phyloP scores from a whole-genome alignment of 2,329 filamentous ascomycete species.

The Colletotrichum tropicale region DNA sequence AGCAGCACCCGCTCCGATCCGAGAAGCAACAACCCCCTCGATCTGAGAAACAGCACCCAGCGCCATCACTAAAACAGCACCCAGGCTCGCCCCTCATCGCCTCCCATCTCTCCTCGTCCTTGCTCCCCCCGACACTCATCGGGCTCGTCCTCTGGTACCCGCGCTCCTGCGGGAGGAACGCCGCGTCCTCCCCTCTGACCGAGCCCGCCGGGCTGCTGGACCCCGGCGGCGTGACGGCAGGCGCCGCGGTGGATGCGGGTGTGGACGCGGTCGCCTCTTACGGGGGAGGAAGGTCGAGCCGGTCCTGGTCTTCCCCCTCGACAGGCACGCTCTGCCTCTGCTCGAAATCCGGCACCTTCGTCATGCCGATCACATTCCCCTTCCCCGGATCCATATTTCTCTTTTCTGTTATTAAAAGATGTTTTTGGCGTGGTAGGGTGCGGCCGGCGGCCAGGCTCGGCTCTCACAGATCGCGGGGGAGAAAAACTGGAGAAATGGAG shows the following conservation, averaged over 20 bases:
- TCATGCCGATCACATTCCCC: not conserved
- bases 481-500: not conserved
- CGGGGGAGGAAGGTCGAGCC: not conserved
- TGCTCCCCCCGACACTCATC: not conserved
- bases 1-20: not conserved
- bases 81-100: not conserved
- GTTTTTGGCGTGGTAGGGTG: not conserved
- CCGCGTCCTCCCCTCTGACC: not conserved
- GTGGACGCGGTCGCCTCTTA: conserved; percentile 1
- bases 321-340: not conserved
- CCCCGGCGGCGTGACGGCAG: not conserved
- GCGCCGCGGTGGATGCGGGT: not conserved
- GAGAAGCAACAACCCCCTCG: not conserved
- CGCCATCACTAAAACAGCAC: not conserved
- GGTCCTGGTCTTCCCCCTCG: not conserved
- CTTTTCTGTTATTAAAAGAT: not conserved
- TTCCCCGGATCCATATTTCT: not conserved
- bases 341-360: not conserved
- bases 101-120: not conserved
- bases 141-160: not conserved
- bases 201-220: not conserved
- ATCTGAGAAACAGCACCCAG: not conserved
- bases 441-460: conserved; percentile 6
- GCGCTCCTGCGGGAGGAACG: not conserved
- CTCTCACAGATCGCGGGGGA: not conserved